phyloP scores from a whole-genome alignment of 2,329 filamentous ascomycete genomes.

The Trichoderma atrobrunneum region DNA sequence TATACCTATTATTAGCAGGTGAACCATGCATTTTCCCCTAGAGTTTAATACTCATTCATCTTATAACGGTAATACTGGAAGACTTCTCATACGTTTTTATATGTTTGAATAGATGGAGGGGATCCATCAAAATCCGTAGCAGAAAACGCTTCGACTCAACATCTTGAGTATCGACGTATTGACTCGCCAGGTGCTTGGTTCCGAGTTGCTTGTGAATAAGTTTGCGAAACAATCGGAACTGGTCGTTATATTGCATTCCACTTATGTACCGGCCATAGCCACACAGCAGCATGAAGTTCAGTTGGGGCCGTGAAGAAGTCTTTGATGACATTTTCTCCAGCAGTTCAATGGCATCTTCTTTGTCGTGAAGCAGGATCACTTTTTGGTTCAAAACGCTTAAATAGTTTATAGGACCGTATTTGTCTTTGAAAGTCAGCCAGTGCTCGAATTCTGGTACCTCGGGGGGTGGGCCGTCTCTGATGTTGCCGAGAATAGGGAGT shows the following conservation, averaged over 20 bases:
- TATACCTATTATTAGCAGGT: neutral
- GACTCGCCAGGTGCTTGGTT: neutral
- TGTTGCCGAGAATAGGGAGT: slow-evolving; percentile 45
- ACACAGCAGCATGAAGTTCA: slow-evolving; percentile 21
- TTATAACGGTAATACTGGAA: neutral
- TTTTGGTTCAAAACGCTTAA: neutral
- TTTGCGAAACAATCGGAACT: neutral
- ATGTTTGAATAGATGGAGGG: slow-evolving; percentile 1
- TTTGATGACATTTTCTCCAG: neutral
- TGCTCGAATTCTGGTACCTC: slow-evolving; percentile 33
- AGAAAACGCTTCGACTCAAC: slow-evolving; percentile 18
- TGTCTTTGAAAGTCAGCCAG: slow-evolving; percentile 37
- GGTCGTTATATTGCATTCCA: neutral
- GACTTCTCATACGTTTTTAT: slow-evolving; percentile 16
- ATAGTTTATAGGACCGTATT: slow-evolving; percentile 24
- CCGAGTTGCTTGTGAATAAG: slow-evolving; percentile 6
- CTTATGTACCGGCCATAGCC: slow-evolving; percentile 23
- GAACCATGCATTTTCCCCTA: neutral
- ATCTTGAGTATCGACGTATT: slow-evolving; percentile 11
- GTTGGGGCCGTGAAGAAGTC: slow-evolving; percentile 10
- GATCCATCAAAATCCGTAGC: neutral
- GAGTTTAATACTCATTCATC: neutral
- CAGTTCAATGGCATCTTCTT: neutral
- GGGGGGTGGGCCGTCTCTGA: slow-evolving; percentile 42
- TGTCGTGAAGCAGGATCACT: slow-evolving; percentile 1